Evolutionary conservation across 257 asterid genomes (phyloP).

Genomic region (Cruciata laevipes): DNA sequence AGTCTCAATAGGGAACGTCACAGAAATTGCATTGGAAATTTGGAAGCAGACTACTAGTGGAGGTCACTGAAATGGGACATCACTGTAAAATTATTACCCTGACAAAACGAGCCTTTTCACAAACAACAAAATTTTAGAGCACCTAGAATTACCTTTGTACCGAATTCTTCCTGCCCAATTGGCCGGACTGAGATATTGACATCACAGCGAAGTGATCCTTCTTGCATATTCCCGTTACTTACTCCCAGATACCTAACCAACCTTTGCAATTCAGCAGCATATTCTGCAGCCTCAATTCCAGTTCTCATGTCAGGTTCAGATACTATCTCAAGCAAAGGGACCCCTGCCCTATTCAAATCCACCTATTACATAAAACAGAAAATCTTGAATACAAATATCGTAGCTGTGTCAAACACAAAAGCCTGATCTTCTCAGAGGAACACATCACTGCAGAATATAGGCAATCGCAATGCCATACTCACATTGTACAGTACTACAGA

Average conservation of each 20-base stretch:
- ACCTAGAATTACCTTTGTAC: constrained; percentile 64
- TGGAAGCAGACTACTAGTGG: neutral
- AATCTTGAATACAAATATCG: neutral
- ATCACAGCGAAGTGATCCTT: constrained; percentile 97
- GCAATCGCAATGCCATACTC: neutral
- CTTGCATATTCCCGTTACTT: constrained; percentile 94
- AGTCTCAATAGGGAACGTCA: neutral
- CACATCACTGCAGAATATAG: neutral
- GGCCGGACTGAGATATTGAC: constrained; percentile 95
- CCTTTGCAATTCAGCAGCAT: constrained; percentile 93
- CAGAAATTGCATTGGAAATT: no score
- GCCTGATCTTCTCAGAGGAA: neutral
- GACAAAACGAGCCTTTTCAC: neutral
- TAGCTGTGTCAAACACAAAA: neutral
- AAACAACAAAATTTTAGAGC: neutral
- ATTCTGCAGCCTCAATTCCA: constrained; percentile 95
- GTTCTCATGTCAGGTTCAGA: constrained; percentile 99
- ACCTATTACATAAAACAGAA: constrained; percentile 40
- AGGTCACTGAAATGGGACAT: neutral
- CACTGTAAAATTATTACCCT: neutral
- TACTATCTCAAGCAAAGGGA: constrained; percentile 93
- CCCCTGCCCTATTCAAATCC: constrained; percentile 98
- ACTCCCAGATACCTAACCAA: constrained; percentile 92
- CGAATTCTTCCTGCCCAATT: constrained; percentile 72
- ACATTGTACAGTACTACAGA: neutral